Conservation (phyloP, 106 monocot species). For the Dioscorea zingiberensis region DNA sequence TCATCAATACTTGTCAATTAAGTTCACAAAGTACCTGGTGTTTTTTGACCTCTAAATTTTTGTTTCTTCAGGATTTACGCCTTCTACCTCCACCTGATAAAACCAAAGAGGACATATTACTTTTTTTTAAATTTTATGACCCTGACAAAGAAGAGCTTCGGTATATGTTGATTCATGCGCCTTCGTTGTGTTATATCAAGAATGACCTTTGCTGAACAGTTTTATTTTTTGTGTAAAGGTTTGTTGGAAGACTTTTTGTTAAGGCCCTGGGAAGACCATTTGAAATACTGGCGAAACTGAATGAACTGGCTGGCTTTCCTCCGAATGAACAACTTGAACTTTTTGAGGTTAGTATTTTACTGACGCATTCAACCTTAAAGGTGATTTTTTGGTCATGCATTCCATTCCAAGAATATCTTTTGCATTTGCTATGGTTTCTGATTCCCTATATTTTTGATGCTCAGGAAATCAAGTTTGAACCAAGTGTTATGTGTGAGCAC, state of each 20-base stretch:
- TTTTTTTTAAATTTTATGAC: constrained; percentile 95
- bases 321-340: constrained; percentile 82
- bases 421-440: no score
- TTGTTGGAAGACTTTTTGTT: constrained; percentile 83
- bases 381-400: no score
- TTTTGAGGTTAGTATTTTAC: constrained; percentile 58
- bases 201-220: no score
- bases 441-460: not conserved
- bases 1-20: no score
- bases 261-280: constrained; percentile 70
- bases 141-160: constrained; percentile 86
- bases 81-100: constrained; percentile 74
- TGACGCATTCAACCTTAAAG: not conserved
- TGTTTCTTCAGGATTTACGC: constrained; percentile 40
- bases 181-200: not conserved
- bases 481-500: constrained; percentile 93
- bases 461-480: constrained; percentile 99
- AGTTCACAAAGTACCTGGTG: not conserved
- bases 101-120: constrained; percentile 85
- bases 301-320: constrained; percentile 89
- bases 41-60: not conserved
- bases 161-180: constrained; percentile 25
- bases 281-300: constrained; percentile 78
- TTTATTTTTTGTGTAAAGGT: constrained; percentile 30
- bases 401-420: no score